Conservation (phyloP, 805 yeast genomes). For the Kuraishia capsulata region DNA sequence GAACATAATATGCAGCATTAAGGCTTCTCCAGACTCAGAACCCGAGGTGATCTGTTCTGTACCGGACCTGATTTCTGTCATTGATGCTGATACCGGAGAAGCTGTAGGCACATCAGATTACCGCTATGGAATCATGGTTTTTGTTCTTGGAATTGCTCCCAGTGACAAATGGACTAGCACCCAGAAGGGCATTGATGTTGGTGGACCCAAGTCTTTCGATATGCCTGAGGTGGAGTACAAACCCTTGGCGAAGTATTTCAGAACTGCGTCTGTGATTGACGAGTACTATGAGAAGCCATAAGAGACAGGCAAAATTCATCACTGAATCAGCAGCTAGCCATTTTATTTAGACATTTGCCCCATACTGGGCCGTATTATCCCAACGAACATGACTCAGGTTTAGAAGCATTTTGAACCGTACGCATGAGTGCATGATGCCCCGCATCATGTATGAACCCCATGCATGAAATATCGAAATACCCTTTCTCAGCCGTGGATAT, state of each 20-base stretch:
- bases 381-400: too few relatives aligned
- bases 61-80: constrained; percentile 36
- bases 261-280: neutral
- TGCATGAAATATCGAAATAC: too few relatives aligned
- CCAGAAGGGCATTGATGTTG: constrained; percentile 25
- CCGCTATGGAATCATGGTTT: constrained; percentile 33
- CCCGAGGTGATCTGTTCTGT: constrained; percentile 28
- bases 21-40: constrained; percentile 11
- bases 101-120: constrained; percentile 41
- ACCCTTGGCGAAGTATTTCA: neutral
- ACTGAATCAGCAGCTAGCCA: too few relatives aligned
- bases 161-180: constrained; percentile 26
- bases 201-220: constrained; percentile 31
- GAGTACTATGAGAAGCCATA: neutral
- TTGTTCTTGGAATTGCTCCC: constrained; percentile 32
- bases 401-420: too few relatives aligned
- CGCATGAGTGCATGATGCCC: too few relatives aligned
- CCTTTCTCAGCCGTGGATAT: too few relatives aligned
- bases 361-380: too few relatives aligned
- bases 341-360: too few relatives aligned
- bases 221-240: neutral
- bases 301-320: neutral
- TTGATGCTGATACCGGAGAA: constrained; percentile 32
- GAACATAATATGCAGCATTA: constrained; percentile 24
- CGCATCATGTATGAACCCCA: too few relatives aligned